Percentiles rank a stretch among this genome's conserved stretches.
These are phyloP conservation scores for Saturnispora saitoi DNA, from an alignment of 805 yeast genomes.

Conservation along the genomic window DNA sequence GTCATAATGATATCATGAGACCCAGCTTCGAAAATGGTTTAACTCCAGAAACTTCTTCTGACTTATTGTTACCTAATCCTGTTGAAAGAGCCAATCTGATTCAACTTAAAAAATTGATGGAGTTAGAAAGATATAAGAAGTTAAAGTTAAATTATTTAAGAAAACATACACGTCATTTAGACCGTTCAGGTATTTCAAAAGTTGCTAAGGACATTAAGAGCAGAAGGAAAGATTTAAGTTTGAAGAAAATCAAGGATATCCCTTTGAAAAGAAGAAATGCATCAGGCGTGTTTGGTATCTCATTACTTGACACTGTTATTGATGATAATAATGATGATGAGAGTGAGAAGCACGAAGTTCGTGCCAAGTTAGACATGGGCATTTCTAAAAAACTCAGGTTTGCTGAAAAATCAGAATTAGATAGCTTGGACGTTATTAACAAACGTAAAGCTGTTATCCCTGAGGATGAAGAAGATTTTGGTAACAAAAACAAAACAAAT, in stretches of 20 bases:
- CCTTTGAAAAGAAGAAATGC: constrained; percentile 21
- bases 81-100: constrained; percentile 27
- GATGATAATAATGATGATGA: constrained; percentile 15
- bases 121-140: constrained; percentile 37
- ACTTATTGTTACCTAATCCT: constrained; percentile 20
- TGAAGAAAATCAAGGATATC: constrained; percentile 6
- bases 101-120: constrained; percentile 31
- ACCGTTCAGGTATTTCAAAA: constrained; percentile 6
- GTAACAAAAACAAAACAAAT: too few species aligned
- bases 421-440: constrained; percentile 13
- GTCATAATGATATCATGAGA: constrained; percentile 1
- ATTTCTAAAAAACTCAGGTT: constrained; percentile 21
- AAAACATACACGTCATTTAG: constrained; percentile 25
- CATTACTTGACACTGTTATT: constrained; percentile 12
- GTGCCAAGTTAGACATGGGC: constrained; percentile 8
- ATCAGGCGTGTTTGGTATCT: constrained; percentile 20
- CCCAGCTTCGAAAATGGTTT: neutral
- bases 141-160: constrained; percentile 37
- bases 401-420: constrained; percentile 8
- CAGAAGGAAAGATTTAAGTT: constrained; percentile 8
- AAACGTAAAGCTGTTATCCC: constrained; percentile 10
- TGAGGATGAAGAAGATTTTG: neutral
- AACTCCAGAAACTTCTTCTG: constrained; percentile 12
- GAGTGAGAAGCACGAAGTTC: constrained; percentile 2
- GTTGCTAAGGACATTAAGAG: constrained; percentile 4